These are phyloP conservation scores for Plasmopara muralis DNA, from an alignment of 352 stramenopile genomes.

Conservation along the genomic window DNA sequence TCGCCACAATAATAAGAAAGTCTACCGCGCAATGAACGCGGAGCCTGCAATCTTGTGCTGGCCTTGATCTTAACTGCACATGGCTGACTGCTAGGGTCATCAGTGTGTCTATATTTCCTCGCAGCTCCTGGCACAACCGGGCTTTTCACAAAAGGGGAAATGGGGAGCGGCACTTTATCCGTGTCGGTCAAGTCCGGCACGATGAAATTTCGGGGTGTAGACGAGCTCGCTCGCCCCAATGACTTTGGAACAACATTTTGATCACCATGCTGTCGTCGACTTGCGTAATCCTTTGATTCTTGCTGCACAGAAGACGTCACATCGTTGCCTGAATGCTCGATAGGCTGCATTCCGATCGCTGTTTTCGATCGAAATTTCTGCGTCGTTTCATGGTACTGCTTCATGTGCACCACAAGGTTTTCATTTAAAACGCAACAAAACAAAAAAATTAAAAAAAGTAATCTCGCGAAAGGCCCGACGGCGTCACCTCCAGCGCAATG, in stretches of 20 bases:
- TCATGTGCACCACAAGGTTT: slow-evolving; percentile 9
- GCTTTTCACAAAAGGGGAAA: too few relatives aligned
- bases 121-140: too few relatives aligned
- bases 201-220: slow-evolving; percentile 21
- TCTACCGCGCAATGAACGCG: slow-evolving; percentile 23
- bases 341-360: too few relatives aligned
- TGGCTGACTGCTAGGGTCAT: too few relatives aligned
- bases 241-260: too few relatives aligned
- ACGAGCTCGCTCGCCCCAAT: too few relatives aligned
- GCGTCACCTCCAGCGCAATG: slow-evolving; percentile 17
- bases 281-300: too few relatives aligned
- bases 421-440: neutral
- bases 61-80: neutral
- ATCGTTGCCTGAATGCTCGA: too few relatives aligned
- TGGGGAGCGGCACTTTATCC: neutral
- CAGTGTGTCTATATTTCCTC: too few relatives aligned
- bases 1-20: slow-evolving; percentile 20
- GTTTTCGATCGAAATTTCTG: too few relatives aligned
- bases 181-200: slow-evolving; percentile 27
- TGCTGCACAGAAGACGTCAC: too few relatives aligned
- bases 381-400: neutral
- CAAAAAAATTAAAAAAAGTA: slow-evolving; percentile 15
- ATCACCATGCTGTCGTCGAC: too few relatives aligned
- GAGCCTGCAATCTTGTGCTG: slow-evolving; percentile 12
- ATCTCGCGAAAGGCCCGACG: slow-evolving; percentile 22